Evolutionary conservation across 176 grass and related monocot genomes (phyloP).

Genomic region (Oryza nivara): DNA sequence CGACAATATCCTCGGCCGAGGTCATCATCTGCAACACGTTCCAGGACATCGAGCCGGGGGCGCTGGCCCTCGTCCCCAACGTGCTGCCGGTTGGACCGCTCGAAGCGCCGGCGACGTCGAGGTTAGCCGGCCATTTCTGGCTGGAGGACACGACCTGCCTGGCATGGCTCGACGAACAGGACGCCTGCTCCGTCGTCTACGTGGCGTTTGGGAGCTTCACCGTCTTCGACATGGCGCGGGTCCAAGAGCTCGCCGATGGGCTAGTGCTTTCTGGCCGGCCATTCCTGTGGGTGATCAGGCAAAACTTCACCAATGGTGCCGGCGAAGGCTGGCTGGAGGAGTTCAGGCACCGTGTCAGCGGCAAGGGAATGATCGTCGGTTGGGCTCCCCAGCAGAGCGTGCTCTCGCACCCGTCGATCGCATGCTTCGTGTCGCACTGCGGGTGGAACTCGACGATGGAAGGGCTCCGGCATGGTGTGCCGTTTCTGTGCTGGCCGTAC

Average conservation of each 20-base stretch:
- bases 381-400: constrained; percentile 63
- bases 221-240: constrained; percentile 29
- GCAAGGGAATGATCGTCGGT: constrained; percentile 38
- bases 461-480: constrained; percentile 47
- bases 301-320: constrained; percentile 27
- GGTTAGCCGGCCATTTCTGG: constrained; percentile 50
- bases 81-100: constrained; percentile 54
- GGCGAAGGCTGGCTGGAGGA: constrained; percentile 37
- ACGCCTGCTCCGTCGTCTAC: constrained; percentile 52
- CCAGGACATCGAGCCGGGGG: constrained; percentile 44
- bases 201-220: constrained; percentile 71
- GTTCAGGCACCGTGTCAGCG: constrained; percentile 14
- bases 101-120: not conserved
- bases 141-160: constrained; percentile 45
- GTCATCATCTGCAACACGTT: constrained; percentile 75
- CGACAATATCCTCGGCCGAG: not conserved
- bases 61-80: constrained; percentile 40
- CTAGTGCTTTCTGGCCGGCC: constrained; percentile 40
- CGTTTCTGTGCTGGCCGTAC: constrained; percentile 72
- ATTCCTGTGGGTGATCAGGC: constrained; percentile 71
- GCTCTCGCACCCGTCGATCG: constrained; percentile 47
- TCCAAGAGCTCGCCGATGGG: constrained; percentile 67
- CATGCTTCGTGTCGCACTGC: constrained; percentile 58
- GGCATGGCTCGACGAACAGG: constrained; percentile 59
- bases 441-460: constrained; percentile 71